These are phyloP conservation scores for Tetrapisispora fleetii DNA, from an alignment of 805 yeast genomes.

Conservation along the genomic window DNA sequence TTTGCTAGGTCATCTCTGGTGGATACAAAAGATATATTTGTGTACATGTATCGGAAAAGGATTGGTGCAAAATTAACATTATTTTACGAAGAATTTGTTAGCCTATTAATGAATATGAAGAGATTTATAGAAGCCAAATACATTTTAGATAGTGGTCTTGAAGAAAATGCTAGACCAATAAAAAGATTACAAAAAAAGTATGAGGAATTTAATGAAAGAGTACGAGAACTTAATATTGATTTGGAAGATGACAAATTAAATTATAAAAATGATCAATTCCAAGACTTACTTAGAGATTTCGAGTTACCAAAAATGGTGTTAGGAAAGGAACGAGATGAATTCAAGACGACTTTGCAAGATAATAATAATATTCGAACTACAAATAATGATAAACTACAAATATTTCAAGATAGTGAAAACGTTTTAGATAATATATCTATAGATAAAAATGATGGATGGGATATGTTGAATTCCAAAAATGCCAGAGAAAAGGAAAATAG, in stretches of 20 bases:
- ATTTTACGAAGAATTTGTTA: conserved; percentile 74
- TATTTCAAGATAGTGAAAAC: background rate
- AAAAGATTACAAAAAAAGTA: conserved; percentile 29
- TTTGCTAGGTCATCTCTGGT: conserved; percentile 37
- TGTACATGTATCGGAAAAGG: conserved; percentile 56
- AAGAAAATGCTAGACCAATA: conserved; percentile 55
- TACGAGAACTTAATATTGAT: conserved; percentile 9
- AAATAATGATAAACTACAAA: conserved; percentile 3
- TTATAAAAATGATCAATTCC: background rate
- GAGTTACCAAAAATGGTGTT: conserved; percentile 6
- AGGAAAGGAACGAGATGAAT: conserved; percentile 9
- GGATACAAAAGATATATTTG: conserved; percentile 60
- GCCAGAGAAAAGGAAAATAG: conserved; percentile 56
- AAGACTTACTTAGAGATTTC: conserved; percentile 2
- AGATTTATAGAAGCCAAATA: conserved; percentile 10
- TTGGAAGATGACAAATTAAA: background rate
- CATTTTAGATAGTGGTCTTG: conserved; percentile 29
- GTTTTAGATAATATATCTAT: background rate
- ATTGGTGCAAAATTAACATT: conserved; percentile 61
- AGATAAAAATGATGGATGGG: conserved; percentile 31
- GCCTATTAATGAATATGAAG: conserved; percentile 15
- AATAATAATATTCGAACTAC: conserved; percentile 10
- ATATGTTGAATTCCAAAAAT: conserved; percentile 39
- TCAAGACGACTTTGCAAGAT: conserved; percentile 9
- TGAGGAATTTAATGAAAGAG: conserved; percentile 8